Conservation (phyloP, 2,329 filamentous ascomycete species). For the Penicillium sp. region DNA sequence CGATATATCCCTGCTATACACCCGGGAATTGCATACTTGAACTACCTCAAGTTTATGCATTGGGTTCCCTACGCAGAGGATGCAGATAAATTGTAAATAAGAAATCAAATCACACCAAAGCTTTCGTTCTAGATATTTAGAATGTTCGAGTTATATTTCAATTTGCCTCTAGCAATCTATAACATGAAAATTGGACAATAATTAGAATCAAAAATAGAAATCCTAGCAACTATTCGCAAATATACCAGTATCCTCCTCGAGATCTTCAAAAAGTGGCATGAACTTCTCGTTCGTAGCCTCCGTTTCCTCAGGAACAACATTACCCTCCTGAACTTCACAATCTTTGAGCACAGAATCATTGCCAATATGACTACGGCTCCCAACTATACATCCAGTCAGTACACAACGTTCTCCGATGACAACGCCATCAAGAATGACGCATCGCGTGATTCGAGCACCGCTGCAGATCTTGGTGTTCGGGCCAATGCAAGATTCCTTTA, state of each 20-base stretch:
- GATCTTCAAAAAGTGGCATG: neutral
- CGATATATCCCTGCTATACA: conserved; percentile 15
- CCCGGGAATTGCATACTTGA: conserved; percentile 11
- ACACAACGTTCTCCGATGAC: neutral
- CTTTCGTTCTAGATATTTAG: neutral
- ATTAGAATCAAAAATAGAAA: neutral
- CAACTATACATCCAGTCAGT: neutral
- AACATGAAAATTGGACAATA: no score
- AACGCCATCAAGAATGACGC: neutral
- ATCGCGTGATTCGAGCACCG: neutral
- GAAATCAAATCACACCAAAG: neutral
- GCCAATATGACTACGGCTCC: neutral
- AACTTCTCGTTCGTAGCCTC: conserved; percentile 1
- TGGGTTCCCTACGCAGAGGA: conserved; percentile 1
- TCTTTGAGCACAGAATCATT: neutral
- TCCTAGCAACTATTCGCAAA: neutral
- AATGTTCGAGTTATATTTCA: neutral
- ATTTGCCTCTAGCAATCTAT: neutral
- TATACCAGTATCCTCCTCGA: neutral
- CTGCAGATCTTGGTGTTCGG: neutral
- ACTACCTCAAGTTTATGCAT: conserved; percentile 13
- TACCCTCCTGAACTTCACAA: neutral
- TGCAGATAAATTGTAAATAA: neutral
- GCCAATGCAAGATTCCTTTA: conserved; percentile 2
- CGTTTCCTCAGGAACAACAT: neutral